Conservation (phyloP, 2,329 filamentous ascomycete species). For the Onygenales sp. region DNA sequence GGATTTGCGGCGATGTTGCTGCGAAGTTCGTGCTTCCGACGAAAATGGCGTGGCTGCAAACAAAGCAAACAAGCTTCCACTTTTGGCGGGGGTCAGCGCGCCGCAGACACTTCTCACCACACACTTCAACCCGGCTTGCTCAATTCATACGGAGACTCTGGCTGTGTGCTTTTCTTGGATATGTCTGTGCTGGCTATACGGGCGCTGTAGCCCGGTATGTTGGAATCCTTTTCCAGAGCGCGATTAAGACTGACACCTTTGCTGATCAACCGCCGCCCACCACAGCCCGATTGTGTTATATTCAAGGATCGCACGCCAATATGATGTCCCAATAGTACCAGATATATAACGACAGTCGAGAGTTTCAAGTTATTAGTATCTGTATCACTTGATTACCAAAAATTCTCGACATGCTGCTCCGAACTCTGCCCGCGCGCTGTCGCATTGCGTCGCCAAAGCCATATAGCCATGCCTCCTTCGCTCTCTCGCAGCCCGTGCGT, state of each 20-base stretch:
- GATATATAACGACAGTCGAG: not conserved
- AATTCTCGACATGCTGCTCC: slow-evolving; percentile 23
- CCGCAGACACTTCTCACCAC: not conserved
- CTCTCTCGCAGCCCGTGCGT: slow-evolving; percentile 16
- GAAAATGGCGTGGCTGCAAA: slow-evolving; percentile 8
- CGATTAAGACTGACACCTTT: not conserved
- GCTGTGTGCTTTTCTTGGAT: not conserved
- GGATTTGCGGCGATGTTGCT: not conserved
- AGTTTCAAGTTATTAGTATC: not conserved
- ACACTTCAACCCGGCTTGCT: not conserved
- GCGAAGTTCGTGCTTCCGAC: not conserved
- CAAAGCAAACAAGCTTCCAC: slow-evolving; percentile 10
- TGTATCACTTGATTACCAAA: not conserved
- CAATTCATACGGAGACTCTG: not conserved
- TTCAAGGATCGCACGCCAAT: not conserved
- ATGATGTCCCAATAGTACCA: not conserved
- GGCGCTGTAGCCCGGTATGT: not conserved
- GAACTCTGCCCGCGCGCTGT: slow-evolving; percentile 26
- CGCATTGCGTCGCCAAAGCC: slow-evolving; percentile 22
- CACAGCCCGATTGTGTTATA: not conserved
- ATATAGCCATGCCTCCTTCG: slow-evolving; percentile 14
- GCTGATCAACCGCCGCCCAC: not conserved
- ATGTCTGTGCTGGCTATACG: not conserved
- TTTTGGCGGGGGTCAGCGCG: not conserved
- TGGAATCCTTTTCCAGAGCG: not conserved